Base-by-base conservation (phyloP, 352 stramenopile genomes). In the Globisporangium sylvaticum region DNA sequence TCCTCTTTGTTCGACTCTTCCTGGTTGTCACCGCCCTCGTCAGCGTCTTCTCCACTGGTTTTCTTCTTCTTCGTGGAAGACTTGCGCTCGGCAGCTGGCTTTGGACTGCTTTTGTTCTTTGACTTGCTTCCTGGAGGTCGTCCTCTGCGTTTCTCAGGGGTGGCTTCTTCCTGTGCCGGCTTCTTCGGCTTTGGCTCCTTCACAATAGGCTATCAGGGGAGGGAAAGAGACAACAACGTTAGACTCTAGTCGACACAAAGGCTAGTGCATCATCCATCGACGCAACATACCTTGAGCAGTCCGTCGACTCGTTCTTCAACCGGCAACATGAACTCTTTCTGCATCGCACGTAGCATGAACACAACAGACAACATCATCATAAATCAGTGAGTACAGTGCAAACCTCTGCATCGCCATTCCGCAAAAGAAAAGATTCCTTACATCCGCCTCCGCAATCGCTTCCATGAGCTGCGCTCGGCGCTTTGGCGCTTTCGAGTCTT, bases 401-500 rank as follows among this genome's bases (percentile, higher is more conserved):
- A 20, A 15, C 14, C 20, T 34, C 14, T 1, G 27, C 0, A 24
- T 57, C 22, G 44, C 2, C 24, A 44, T 9, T 59, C 14, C 53
- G 14, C 4, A 53, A 71, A 25, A 65, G n/a, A 12, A 50, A 27
- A 62, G 20, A 10, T 37, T 8, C 22, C 80, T 37, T 58, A 92
- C 84, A 71, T 93, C 85, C 12, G 85, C 85, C 58, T 80, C 50
- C 57, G 84, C 79, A 55, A 94, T 94, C 14, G 85, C 85, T 46
- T 70, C 34, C 85, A 94, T 89, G 12, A 94, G 68, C 25, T 79
- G 68, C 1, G 66, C 75, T 32, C 85, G 83, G 62, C 85, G 83
- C 70, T 94, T 94, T 4, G 83, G 81, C 0, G 85, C 81, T 63
- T 92, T 90, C 27, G 87, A 79, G 37, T 91, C 84, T 52, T 90